Evolutionary conservation across 1,284 basidiomycete genomes (phyloP), one percentile per base, ranked within the genome.

Genomic region (Heterobasidion occidentale): DNA sequence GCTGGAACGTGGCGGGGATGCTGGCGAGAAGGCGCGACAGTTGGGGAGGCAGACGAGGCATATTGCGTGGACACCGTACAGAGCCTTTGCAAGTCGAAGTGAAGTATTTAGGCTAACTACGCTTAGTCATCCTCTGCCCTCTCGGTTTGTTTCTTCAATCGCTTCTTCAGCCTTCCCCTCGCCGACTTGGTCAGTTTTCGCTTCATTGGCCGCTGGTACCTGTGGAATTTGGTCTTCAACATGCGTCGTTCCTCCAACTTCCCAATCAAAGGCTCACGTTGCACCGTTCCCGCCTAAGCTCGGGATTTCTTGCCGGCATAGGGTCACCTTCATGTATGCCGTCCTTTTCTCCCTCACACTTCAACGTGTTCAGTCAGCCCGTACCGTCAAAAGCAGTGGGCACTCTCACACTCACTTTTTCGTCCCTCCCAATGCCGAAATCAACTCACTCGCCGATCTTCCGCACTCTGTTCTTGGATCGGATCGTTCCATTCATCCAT

Each of bases 321-420:
- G 72, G 0, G 84, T 92, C 59, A 93, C 76, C 60, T 79, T 80
- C 80, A 94, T 87, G 62, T 82, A 91, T 0, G 90, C 86, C 2
- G 79, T 80, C 63, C 84, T 81, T 7, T 76, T 77, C 66, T 83
- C 79, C 59, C 80, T 80, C 8, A 83, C 70, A 60, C 90, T 90
- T 20, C 33, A 46, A 6, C n/a, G 7, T 38, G 45, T 11, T 53
- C 50, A 7, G 42, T 36, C 53, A 54, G 35, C 12, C 36, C 33
- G 47, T 36, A 45, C 57, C 35, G 11, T 38, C 45, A 15, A 54
- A 49, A 45, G 44, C 50, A 46, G 59, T 51, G 33, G 49, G 52
- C 46, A 17, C 9, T 34, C 4, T 27, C 15, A n/a, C 1, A 75
- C 85, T 61, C 62, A 90, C 88, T 83, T 77, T 45, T 83, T 81